Percentiles rank a stretch among this genome's conserved stretches.
phyloP scores from a whole-genome alignment of 2,329 filamentous ascomycete genomes.

The Clarireedia homoeocarpa region DNA sequence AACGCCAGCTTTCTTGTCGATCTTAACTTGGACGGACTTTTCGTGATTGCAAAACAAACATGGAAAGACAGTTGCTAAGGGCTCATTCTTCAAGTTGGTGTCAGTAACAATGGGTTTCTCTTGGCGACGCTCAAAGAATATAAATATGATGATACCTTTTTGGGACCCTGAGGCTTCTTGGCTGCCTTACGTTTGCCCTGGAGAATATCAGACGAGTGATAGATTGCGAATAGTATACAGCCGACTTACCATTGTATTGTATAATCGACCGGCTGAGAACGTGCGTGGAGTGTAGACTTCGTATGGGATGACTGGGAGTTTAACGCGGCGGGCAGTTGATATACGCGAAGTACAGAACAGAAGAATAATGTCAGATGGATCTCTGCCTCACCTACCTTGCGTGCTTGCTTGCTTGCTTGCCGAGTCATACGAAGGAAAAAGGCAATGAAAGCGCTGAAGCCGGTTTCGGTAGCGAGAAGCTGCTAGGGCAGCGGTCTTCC shows the following conservation, averaged over 20 bases:
- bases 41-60: constrained; percentile 99
- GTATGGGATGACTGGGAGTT: background rate
- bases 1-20: constrained; percentile 87
- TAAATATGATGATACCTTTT: constrained; percentile 52
- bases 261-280: background rate
- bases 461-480: background rate
- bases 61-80: constrained; percentile 76
- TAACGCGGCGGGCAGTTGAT: background rate
- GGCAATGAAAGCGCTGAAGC: too few species aligned
- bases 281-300: background rate
- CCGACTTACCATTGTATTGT: background rate
- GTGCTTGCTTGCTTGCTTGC: too few species aligned
- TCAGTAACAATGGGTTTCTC: background rate
- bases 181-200: constrained; percentile 92
- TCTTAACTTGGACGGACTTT: constrained; percentile 79
- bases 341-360: background rate
- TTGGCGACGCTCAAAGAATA: background rate
- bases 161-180: constrained; percentile 71
- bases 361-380: background rate
- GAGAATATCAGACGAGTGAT: background rate
- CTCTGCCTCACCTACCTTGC: background rate
- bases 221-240: background rate
- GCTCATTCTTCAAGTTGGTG: constrained; percentile 47
- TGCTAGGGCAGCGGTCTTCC: background rate
- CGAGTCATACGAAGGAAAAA: too few species aligned